Evolutionary conservation across 345 rosid genomes (phyloP).

Genomic region (Crucihimalaya himalaica): DNA sequence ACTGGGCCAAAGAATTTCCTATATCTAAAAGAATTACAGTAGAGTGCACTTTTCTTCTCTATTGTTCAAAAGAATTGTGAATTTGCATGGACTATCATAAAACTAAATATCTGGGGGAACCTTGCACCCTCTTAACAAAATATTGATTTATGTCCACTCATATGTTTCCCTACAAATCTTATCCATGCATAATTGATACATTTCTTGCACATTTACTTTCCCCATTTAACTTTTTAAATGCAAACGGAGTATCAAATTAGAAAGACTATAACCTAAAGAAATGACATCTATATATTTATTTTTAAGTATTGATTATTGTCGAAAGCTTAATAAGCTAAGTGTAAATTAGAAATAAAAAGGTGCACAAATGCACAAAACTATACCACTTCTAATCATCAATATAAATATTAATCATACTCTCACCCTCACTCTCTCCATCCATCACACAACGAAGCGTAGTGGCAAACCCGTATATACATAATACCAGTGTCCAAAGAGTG

Average conservation of each 20-base stretch:
- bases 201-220: neutral
- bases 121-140: constrained; percentile 7
- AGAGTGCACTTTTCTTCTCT: neutral
- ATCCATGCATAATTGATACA: constrained; percentile 1
- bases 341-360: neutral
- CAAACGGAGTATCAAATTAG: neutral
- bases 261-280: neutral
- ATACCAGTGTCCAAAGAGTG: constrained; percentile 32
- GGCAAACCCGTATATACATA: constrained; percentile 27
- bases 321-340: neutral
- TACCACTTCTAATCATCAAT: neutral
- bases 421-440: constrained; percentile 1
- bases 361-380: neutral
- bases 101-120: neutral
- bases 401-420: neutral
- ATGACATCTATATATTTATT: neutral
- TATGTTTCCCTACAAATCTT: constrained; percentile 15
- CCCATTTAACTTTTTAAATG: neutral
- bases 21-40: neutral
- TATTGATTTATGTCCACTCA: constrained; percentile 28
- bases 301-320: neutral
- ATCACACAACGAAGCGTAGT: neutral
- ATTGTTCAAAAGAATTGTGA: too few relatives aligned
- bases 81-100: neutral
- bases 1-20: neutral